A percentile compares a stretch with the other conserved stretches of the same genome.
These are phyloP conservation scores for Fomitopsis pulvina DNA, from an alignment of 768 basidiomycete genomes.

Conservation along the genomic window DNA sequence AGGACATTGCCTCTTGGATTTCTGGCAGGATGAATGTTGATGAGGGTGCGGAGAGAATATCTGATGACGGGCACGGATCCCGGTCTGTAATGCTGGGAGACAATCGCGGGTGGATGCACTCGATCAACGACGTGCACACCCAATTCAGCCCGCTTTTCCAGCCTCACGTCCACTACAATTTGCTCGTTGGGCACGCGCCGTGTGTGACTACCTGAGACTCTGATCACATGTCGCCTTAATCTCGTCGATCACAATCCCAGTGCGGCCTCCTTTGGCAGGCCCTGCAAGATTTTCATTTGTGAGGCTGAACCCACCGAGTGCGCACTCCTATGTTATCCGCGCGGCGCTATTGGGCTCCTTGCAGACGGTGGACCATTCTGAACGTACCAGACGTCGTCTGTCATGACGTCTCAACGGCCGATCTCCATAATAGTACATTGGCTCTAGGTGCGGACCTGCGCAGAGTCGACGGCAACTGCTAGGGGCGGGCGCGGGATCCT, in stretches of 20 bases:
- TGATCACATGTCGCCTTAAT: not conserved
- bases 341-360: too few relatives aligned
- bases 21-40: too few relatives aligned
- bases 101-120: slow-evolving; percentile 7
- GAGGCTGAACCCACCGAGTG: not conserved
- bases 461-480: not conserved
- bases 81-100: slow-evolving; percentile 4
- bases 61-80: not conserved
- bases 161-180: not conserved
- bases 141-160: too few relatives aligned
- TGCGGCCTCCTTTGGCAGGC: slow-evolving; percentile 2
- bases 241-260: not conserved
- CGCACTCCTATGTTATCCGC: not conserved
- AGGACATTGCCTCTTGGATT: too few relatives aligned
- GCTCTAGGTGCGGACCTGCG: not conserved
- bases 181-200: slow-evolving; percentile 1
- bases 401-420: slow-evolving; percentile 2
- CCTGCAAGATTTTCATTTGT: slow-evolving; percentile 4
- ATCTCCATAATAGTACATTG: not conserved
- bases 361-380: slow-evolving; percentile 3
- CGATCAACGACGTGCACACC: not conserved
- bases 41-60: too few relatives aligned
- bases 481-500: not conserved
- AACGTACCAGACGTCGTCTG: slow-evolving; percentile 2
- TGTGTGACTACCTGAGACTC: not conserved